Evolutionary conservation across 805 yeast species (phyloP).

Genomic region (Saccharomycopsis fodiens): DNA sequence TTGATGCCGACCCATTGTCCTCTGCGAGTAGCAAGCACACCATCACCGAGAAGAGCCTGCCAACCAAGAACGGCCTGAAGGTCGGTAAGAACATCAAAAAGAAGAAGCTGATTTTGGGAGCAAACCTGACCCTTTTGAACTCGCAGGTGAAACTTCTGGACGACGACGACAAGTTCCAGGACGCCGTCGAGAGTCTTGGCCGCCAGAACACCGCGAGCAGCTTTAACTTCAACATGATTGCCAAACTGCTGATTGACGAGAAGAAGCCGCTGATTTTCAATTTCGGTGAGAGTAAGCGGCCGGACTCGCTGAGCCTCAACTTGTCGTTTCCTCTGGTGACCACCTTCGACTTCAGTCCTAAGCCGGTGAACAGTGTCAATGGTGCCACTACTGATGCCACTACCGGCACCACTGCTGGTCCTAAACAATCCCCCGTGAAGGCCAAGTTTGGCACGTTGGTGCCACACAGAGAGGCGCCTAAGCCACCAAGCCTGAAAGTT

Average conservation of each 20-base stretch:
- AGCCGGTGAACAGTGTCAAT: not conserved
- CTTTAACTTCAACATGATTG: slow-evolving; percentile 5
- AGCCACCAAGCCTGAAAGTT: slow-evolving; percentile 20
- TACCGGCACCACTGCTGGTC: not conserved
- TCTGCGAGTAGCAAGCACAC: not conserved
- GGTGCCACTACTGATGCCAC: too few relatives aligned
- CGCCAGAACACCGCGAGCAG: slow-evolving; percentile 9
- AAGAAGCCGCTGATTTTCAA: not conserved
- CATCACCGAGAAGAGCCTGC: not conserved
- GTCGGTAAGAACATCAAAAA: slow-evolving; percentile 1
- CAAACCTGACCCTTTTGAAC: slow-evolving; percentile 10
- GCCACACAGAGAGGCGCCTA: slow-evolving; percentile 23
- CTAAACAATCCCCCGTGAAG: not conserved
- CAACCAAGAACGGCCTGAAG: not conserved
- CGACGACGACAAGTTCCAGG: slow-evolving; percentile 3
- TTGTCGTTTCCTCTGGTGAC: not conserved
- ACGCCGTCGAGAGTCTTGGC: slow-evolving; percentile 13
- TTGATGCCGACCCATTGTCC: not conserved
- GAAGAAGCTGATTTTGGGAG: slow-evolving; percentile 10
- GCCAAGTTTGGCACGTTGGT: not conserved
- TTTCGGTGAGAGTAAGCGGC: not conserved
- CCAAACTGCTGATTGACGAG: not conserved
- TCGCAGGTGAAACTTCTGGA: slow-evolving; percentile 1
- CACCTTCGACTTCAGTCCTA: slow-evolving; percentile 2
- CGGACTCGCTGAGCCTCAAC: not conserved